Percentiles rank a stretch among this genome's conserved stretches.
phyloP scores from a whole-genome alignment of 1,284 basidiomycete species.

The Melampsora abietis-canadensis region DNA sequence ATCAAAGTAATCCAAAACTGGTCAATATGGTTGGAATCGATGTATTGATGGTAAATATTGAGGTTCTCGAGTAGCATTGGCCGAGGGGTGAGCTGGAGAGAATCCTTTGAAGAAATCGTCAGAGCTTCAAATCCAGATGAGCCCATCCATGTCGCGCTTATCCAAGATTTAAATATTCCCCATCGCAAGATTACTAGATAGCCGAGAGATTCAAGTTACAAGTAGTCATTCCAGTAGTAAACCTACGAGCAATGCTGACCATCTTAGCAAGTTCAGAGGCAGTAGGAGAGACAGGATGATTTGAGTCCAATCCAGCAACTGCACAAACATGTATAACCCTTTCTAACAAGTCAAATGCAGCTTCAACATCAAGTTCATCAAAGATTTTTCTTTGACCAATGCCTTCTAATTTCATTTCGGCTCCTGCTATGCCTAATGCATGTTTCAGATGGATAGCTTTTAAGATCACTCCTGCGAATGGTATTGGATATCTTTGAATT shows the following conservation, averaged over 20 bases:
- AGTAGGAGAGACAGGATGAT: background rate
- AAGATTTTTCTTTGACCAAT: background rate
- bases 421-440: background rate
- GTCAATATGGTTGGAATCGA: too few relatives aligned
- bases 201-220: too few relatives aligned
- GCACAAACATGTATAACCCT: background rate
- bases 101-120: too few relatives aligned
- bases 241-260: conserved; percentile 1
- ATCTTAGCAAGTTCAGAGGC: conserved; percentile 6
- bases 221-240: background rate
- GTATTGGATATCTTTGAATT: conserved; percentile 11
- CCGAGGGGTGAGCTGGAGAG: too few relatives aligned
- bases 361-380: conserved; percentile 5
- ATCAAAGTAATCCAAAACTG: too few relatives aligned
- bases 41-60: too few relatives aligned
- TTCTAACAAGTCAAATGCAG: conserved; percentile 5
- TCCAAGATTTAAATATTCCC: too few relatives aligned
- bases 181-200: too few relatives aligned
- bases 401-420: background rate
- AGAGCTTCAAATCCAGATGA: too few relatives aligned
- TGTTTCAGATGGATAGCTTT: conserved; percentile 2
- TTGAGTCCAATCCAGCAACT: background rate
- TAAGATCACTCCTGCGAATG: conserved; percentile 1
- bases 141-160: too few relatives aligned
- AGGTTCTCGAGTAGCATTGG: too few relatives aligned